A percentile compares a stretch with the other conserved stretches of the same genome.
Evolutionary conservation across 176 grass and related monocot species (phyloP).

Genomic region (Paspalum vaginatum): DNA sequence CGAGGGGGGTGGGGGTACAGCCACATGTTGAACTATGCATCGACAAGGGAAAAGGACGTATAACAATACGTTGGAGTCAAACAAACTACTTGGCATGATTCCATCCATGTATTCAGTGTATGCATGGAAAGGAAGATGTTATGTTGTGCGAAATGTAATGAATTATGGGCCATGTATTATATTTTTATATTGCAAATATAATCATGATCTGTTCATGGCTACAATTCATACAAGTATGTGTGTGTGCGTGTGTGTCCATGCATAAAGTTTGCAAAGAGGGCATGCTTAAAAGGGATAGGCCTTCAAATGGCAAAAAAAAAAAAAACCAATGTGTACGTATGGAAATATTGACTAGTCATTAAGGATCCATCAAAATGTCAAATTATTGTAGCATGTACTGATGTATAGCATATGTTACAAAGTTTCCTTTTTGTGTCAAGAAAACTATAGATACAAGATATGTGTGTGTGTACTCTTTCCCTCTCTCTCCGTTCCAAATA

Average conservation of each 20-base stretch:
- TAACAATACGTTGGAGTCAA: slow-evolving; percentile 26
- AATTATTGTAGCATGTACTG: neutral
- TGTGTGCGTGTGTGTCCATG: neutral
- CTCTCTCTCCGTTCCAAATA: no score
- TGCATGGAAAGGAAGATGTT: slow-evolving; percentile 24
- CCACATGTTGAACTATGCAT: slow-evolving; percentile 19
- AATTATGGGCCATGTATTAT: neutral
- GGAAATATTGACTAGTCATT: neutral
- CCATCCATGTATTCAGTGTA: neutral
- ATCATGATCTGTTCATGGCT: neutral
- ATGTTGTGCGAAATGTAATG: neutral
- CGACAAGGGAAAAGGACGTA: slow-evolving; percentile 25
- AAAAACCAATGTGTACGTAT: neutral
- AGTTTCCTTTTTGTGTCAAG: no score
- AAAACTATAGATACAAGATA: neutral
- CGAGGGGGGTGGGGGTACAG: neutral
- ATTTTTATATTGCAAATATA: neutral
- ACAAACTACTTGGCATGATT: slow-evolving; percentile 23
- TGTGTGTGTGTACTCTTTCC: no score
- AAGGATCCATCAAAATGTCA: neutral
- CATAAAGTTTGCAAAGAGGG: neutral
- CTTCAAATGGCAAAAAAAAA: neutral
- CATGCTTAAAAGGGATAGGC: neutral
- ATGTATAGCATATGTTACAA: neutral
- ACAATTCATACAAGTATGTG: neutral